phyloP scores from a whole-genome alignment of 2,329 filamentous ascomycete genomes.

The Chaetomiaceae sp. region DNA sequence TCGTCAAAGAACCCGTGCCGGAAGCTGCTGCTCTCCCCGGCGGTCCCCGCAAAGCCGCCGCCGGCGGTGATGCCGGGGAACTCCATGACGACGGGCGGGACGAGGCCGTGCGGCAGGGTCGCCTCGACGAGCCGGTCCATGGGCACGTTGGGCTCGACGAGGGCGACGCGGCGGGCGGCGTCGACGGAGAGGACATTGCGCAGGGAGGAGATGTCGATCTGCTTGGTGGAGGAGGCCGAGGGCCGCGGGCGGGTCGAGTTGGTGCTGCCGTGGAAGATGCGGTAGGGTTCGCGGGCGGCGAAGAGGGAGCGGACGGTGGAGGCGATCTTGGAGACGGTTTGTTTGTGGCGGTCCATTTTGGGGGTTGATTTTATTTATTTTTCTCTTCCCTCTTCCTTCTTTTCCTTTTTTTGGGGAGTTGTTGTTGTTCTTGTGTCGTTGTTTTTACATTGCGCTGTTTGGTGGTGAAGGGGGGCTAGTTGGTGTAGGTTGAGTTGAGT shows the following conservation, averaged over 20 bases:
- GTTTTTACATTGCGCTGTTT: neutral
- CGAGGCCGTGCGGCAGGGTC: conserved; percentile 60
- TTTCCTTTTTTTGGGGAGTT: neutral
- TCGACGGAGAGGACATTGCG: conserved; percentile 62
- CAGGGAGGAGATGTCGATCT: conserved; percentile 61
- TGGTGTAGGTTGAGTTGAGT: neutral
- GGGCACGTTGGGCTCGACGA: conserved; percentile 71
- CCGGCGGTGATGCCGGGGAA: conserved; percentile 72
- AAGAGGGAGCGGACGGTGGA: conserved; percentile 46
- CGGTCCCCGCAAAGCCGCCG: conserved; percentile 66
- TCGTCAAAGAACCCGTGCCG: conserved; percentile 68
- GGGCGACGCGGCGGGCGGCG: conserved; percentile 48
- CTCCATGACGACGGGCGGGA: conserved; percentile 71
- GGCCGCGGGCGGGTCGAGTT: conserved; percentile 64
- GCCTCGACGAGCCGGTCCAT: conserved; percentile 67
- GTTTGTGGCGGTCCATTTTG: conserved; percentile 43
- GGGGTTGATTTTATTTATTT: neutral
- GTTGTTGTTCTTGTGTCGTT: neutral
- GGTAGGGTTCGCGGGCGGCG: conserved; percentile 54
- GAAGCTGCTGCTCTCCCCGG: conserved; percentile 67
- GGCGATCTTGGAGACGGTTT: conserved; percentile 46
- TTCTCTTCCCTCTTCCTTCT: too few relatives aligned
- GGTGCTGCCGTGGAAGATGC: conserved; percentile 73
- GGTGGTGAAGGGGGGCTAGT: neutral
- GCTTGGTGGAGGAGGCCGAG: conserved; percentile 35